phyloP scores from a whole-genome alignment of 805 yeast species.

The Kockiozyma suomiensis region DNA sequence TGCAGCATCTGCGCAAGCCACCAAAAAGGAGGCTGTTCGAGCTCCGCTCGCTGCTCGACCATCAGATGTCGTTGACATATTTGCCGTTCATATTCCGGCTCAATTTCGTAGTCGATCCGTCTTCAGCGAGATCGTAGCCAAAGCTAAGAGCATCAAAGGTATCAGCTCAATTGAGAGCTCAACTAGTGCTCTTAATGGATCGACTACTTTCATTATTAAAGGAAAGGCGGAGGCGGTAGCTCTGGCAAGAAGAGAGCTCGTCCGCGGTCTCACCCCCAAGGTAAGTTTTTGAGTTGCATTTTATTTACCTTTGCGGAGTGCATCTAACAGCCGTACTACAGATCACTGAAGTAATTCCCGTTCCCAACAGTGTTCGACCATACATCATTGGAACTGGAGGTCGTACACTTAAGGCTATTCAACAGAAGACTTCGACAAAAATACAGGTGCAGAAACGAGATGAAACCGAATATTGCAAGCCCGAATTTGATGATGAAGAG shows the following conservation, averaged over 20 bases:
- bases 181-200: slow-evolving; percentile 21
- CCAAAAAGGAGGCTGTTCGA: slow-evolving; percentile 34
- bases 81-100: slow-evolving; percentile 69
- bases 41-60: slow-evolving; percentile 52
- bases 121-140: slow-evolving; percentile 64
- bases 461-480: slow-evolving; percentile 36
- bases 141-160: slow-evolving; percentile 35
- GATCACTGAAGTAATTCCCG: slow-evolving; percentile 52
- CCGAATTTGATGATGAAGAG: slow-evolving; percentile 58
- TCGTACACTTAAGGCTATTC: slow-evolving; percentile 74
- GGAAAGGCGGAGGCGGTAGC: slow-evolving; percentile 71
- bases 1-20: slow-evolving; percentile 29
- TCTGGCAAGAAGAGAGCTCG: slow-evolving; percentile 72
- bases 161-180: slow-evolving; percentile 28
- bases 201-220: slow-evolving; percentile 76
- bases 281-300: slow-evolving; percentile 46
- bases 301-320: no score
- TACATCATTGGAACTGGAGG: slow-evolving; percentile 88
- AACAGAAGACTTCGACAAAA: slow-evolving; percentile 65
- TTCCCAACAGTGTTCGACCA: slow-evolving; percentile 78
- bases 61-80: slow-evolving; percentile 72
- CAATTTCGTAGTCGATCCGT: slow-evolving; percentile 58
- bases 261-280: slow-evolving; percentile 77
- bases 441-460: slow-evolving; percentile 61
- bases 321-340: not conserved